Percentiles rank a stretch among this genome's conserved stretches.
These are phyloP conservation scores for Aschersonia sp. DNA, from an alignment of 2,329 filamentous ascomycete species.

Conservation along the genomic window DNA sequence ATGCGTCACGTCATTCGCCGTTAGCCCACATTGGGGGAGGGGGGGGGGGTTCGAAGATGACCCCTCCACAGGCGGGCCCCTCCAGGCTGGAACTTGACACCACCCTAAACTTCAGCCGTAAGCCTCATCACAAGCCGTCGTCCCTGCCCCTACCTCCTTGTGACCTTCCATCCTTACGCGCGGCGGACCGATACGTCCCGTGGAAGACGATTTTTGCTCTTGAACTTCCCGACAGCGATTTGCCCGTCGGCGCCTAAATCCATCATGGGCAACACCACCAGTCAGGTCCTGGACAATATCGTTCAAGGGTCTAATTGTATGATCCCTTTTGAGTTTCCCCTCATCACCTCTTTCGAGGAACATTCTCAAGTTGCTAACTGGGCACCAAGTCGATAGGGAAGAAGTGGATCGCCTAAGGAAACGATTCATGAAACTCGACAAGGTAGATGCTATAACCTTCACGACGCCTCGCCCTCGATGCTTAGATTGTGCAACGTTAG, in stretches of 20 bases:
- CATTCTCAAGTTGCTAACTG: slow-evolving; percentile 3
- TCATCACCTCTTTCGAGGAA: slow-evolving; percentile 1
- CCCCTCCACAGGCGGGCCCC: too few relatives aligned
- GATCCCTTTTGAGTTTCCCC: slow-evolving; percentile 4
- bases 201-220: too few relatives aligned
- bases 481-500: slow-evolving; percentile 28
- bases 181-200: too few relatives aligned
- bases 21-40: too few relatives aligned
- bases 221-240: too few relatives aligned
- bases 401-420: slow-evolving; percentile 93
- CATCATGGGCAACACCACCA: slow-evolving; percentile 54
- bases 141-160: too few relatives aligned
- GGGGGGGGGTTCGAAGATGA: too few relatives aligned
- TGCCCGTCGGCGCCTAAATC: background rate
- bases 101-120: too few relatives aligned
- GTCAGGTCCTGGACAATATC: slow-evolving; percentile 79
- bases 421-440: slow-evolving; percentile 98
- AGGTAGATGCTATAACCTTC: slow-evolving; percentile 40
- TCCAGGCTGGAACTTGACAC: too few relatives aligned
- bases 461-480: background rate
- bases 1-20: too few relatives aligned
- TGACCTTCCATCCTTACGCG: too few relatives aligned
- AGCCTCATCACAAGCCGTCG: too few relatives aligned
- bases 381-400: slow-evolving; percentile 69
- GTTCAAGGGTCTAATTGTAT: slow-evolving; percentile 93